Conservation (phyloP, 2,329 filamentous ascomycete genomes). For the Nothophoma quercina region DNA sequence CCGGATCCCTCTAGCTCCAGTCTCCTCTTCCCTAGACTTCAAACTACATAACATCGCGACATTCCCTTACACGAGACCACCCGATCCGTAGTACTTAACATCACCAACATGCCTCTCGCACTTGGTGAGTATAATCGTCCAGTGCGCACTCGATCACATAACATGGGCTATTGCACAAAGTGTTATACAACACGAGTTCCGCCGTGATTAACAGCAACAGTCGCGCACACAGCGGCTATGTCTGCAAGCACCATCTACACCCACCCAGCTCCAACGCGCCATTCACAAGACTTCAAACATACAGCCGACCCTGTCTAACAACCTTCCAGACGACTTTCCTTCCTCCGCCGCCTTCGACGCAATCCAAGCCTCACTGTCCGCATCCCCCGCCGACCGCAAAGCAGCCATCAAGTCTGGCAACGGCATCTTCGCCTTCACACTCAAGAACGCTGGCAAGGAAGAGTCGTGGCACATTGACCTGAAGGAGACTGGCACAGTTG, state of each 20-base stretch:
- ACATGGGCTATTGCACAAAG: no score
- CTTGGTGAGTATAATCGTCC: conserved; percentile 39
- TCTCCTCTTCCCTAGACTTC: conserved; percentile 3
- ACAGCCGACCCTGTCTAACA: neutral
- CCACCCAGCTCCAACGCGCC: no score
- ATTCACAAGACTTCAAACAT: no score
- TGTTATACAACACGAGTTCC: no score
- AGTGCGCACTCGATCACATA: no score
- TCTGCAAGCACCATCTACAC: no score
- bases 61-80: neutral
- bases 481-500: conserved; percentile 85
- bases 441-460: conserved; percentile 88
- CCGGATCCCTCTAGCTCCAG: conserved; percentile 10
- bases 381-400: conserved; percentile 77
- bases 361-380: conserved; percentile 76
- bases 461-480: conserved; percentile 95
- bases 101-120: conserved; percentile 43
- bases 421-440: conserved; percentile 86
- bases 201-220: no score
- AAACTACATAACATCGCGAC: neutral
- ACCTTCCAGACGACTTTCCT: conserved; percentile 70
- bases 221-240: no score
- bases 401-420: conserved; percentile 88
- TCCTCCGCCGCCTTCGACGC: conserved; percentile 89
- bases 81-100: neutral